A percentile compares a stretch with the other conserved stretches of the same genome.
Evolutionary conservation across 177 flowering plant genomes (phyloP).

Genomic region (Vitis hybrid): DNA sequence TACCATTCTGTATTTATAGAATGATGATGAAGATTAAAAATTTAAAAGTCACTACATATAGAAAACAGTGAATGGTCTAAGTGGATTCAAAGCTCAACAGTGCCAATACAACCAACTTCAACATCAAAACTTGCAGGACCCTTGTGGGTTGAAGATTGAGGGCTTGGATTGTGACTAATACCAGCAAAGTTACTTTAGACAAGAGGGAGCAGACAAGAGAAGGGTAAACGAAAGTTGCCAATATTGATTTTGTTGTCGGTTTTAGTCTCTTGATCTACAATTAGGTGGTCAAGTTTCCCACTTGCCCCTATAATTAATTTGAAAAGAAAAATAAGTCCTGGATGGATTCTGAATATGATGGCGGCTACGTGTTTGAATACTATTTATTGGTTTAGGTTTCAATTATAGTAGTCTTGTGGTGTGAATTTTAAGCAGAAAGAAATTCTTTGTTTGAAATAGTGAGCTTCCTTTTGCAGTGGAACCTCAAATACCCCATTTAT

Average conservation of each 20-base stretch:
- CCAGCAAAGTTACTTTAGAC: constrained; percentile 6
- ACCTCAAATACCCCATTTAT: too few species aligned
- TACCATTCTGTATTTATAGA: too few species aligned
- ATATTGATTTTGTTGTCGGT: constrained; percentile 9
- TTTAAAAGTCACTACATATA: too few species aligned
- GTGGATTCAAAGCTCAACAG: background rate
- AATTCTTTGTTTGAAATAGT: too few species aligned
- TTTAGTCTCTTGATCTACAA: background rate
- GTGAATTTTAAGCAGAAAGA: too few species aligned
- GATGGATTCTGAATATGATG: too few species aligned
- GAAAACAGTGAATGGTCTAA: background rate
- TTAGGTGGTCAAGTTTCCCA: too few species aligned
- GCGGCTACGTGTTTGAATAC: too few species aligned
- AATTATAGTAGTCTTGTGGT: background rate
- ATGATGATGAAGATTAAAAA: too few species aligned
- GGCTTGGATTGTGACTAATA: constrained; percentile 3
- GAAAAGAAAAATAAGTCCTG: too few species aligned
- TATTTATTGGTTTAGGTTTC: background rate
- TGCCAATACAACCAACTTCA: background rate
- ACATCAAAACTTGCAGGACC: background rate
- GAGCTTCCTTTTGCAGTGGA: too few species aligned
- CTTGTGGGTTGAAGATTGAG: background rate
- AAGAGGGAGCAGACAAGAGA: constrained; percentile 1
- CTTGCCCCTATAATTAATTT: too few species aligned
- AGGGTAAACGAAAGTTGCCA: constrained; percentile 6